These are phyloP conservation scores for Backusella australiensis DNA, from an alignment of 192 early-diverging fungal genomes.

Conservation along the genomic window DNA sequence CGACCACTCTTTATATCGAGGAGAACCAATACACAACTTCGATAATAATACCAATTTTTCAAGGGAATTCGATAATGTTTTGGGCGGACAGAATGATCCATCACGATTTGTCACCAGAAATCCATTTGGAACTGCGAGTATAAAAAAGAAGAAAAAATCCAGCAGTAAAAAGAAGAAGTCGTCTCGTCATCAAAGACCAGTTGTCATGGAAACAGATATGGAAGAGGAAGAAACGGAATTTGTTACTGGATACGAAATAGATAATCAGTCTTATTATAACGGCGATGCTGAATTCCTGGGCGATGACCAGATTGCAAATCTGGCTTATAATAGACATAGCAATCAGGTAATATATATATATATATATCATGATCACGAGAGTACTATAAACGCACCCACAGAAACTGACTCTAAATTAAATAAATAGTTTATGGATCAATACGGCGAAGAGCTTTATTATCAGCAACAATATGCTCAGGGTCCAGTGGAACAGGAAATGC, in stretches of 20 bases:
- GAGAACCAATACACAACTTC: conserved; percentile 11
- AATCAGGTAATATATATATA: conserved; percentile 16
- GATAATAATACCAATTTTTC: background rate
- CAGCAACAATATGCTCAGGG: background rate
- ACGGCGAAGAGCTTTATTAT: conserved; percentile 6
- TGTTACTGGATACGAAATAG: background rate
- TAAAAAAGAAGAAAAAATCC: conserved; percentile 14
- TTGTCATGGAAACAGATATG: conserved; percentile 14
- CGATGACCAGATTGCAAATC: conserved; percentile 29
- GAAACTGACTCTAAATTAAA: background rate
- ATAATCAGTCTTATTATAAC: background rate
- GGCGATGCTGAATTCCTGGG: conserved; percentile 29
- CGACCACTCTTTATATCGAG: conserved; percentile 17
- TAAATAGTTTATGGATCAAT: conserved; percentile 11
- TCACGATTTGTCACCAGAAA: conserved; percentile 25
- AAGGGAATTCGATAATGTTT: conserved; percentile 17
- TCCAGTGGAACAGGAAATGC: conserved; percentile 16
- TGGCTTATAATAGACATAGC: conserved; percentile 18
- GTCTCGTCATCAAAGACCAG: background rate
- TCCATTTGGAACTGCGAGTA: conserved; percentile 22
- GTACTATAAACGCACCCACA: background rate
- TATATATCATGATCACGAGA: background rate
- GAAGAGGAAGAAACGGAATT: conserved; percentile 16
- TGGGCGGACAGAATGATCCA: conserved; percentile 12
- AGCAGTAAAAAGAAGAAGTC: conserved; percentile 7